These are phyloP conservation scores for Discostella stelligeroides DNA, from an alignment of 108 stramenopile species.

Conservation along the genomic window DNA sequence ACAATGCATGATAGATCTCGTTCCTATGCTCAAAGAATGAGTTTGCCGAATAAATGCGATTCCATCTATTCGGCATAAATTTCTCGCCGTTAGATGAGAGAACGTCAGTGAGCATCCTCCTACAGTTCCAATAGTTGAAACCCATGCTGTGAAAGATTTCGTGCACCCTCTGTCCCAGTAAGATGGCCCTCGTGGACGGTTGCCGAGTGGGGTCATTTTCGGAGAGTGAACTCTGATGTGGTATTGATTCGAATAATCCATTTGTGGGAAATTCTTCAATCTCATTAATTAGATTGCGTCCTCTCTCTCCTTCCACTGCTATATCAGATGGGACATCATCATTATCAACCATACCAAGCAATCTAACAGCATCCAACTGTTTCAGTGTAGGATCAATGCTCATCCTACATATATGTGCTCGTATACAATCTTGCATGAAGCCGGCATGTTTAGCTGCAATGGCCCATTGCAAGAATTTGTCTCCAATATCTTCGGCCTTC, in stretches of 20 bases:
- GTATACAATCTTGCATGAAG: no score
- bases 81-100: not conserved
- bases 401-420: no score
- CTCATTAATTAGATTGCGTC: not conserved
- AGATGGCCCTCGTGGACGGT: not conserved
- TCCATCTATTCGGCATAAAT: not conserved
- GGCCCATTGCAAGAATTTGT: no score
- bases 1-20: slow-evolving; percentile 1
- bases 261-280: slow-evolving; percentile 20
- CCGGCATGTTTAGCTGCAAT: no score
- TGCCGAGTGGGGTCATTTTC: no score
- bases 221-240: not conserved
- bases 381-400: not conserved
- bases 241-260: slow-evolving; percentile 30
- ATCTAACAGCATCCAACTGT: slow-evolving; percentile 33
- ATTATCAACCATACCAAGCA: slow-evolving; percentile 15
- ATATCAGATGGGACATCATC: not conserved
- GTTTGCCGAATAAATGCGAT: slow-evolving; percentile 30
- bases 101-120: slow-evolving; percentile 7
- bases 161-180: slow-evolving; percentile 10
- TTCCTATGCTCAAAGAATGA: slow-evolving; percentile 38
- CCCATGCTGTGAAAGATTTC: slow-evolving; percentile 11
- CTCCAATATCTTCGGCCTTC: no score
- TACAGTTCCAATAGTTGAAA: slow-evolving; percentile 18
- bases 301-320: no score